phyloP scores from a whole-genome alignment of 345 rosid species.

The Cardamine chenopodiifolia region DNA sequence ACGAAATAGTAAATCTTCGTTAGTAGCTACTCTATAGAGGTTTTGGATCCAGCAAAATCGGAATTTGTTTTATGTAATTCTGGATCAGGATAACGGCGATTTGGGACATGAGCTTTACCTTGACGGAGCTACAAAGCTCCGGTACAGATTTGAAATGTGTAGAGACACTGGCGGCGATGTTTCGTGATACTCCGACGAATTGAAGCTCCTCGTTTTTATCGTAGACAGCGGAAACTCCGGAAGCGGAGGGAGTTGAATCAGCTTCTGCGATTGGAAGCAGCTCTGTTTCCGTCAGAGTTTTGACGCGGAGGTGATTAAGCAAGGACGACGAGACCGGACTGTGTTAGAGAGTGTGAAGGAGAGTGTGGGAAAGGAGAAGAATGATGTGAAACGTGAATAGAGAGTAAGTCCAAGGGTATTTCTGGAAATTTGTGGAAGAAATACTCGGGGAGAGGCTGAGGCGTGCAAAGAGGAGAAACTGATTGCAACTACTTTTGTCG shows the following conservation, averaged over 20 bases:
- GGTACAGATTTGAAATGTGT: constrained; percentile 70
- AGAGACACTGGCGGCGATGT: constrained; percentile 71
- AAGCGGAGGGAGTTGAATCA: constrained; percentile 50
- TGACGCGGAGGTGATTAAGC: constrained; percentile 50
- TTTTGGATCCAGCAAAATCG: not conserved
- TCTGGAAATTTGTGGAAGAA: constrained; percentile 41
- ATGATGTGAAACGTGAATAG: constrained; percentile 48
- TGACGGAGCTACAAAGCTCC: constrained; percentile 71
- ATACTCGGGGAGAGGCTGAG: constrained; percentile 45
- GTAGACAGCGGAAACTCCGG: constrained; percentile 83
- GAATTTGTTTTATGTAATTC: not conserved
- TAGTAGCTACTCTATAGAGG: not conserved
- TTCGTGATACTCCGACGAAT: constrained; percentile 82
- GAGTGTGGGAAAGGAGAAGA: constrained; percentile 46
- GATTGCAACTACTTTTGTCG: constrained; percentile 55
- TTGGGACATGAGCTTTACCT: constrained; percentile 47
- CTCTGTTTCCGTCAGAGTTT: constrained; percentile 56
- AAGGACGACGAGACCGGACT: constrained; percentile 41
- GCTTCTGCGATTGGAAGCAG: constrained; percentile 46
- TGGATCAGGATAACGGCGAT: not conserved
- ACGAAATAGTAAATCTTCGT: not conserved
- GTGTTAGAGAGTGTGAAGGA: constrained; percentile 45
- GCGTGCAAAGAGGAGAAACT: constrained; percentile 43
- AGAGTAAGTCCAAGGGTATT: constrained; percentile 48
- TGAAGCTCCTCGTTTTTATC: constrained; percentile 68